These are phyloP conservation scores for Xylaria sp. DNA, from an alignment of 2,329 filamentous ascomycete genomes.

Conservation along the genomic window DNA sequence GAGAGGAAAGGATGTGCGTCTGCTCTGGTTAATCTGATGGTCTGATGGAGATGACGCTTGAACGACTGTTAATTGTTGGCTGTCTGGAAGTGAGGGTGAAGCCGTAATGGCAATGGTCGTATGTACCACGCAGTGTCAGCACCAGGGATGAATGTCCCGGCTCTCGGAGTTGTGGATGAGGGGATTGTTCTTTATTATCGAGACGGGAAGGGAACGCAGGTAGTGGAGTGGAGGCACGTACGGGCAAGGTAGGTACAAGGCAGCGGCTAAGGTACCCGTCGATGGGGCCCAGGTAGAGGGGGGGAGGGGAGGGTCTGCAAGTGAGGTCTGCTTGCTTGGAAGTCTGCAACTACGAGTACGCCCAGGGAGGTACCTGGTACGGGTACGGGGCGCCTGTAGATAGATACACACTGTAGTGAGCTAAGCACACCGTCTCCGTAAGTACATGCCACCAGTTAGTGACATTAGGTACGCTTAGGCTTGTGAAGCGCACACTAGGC, in stretches of 20 bases:
- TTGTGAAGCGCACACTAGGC: background rate
- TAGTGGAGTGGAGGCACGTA: background rate
- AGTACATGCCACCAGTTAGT: background rate
- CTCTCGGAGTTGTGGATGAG: conserved; percentile 19
- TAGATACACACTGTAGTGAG: background rate
- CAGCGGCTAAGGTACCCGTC: background rate
- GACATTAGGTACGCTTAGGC: background rate
- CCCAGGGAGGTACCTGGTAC: background rate
- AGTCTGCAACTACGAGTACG: too few relatives aligned
- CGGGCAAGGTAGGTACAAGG: background rate
- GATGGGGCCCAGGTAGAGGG: background rate
- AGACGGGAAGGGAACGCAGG: background rate
- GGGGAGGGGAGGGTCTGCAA: too few relatives aligned
- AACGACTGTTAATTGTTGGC: too few relatives aligned
- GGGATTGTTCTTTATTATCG: conserved; percentile 20
- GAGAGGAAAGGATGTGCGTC: too few relatives aligned
- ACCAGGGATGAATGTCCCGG: conserved; percentile 17
- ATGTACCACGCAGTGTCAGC: conserved; percentile 4
- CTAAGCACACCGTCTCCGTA: background rate
- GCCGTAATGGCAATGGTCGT: conserved; percentile 5
- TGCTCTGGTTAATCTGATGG: too few relatives aligned
- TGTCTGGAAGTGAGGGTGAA: background rate
- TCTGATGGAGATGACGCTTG: too few relatives aligned
- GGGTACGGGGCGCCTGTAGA: background rate
- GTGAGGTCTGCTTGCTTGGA: too few relatives aligned